Conservation (phyloP, 495 filamentous ascomycete species). For the Aspergillus funiculosus region DNA sequence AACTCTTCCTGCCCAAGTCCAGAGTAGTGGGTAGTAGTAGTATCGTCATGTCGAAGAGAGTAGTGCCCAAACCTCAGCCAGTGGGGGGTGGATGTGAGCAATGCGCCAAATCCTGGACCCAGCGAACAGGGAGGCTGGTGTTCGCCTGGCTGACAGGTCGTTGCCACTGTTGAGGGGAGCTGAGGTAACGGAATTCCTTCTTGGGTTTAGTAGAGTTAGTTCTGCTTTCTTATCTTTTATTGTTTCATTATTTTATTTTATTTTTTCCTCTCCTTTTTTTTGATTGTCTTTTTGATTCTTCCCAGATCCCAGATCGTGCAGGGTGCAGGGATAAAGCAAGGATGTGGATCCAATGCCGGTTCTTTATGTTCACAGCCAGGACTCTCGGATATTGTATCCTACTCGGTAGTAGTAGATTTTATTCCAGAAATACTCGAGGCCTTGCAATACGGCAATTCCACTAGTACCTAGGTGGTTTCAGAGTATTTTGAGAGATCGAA, state of each 20-base stretch:
- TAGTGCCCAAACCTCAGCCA: background rate
- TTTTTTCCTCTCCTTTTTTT: conserved; percentile 1
- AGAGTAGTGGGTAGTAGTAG: too few relatives aligned
- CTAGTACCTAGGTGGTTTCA: too few relatives aligned
- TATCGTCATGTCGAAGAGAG: too few relatives aligned
- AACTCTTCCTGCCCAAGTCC: too few relatives aligned
- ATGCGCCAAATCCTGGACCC: background rate
- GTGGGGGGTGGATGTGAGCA: too few relatives aligned
- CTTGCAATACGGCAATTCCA: too few relatives aligned
- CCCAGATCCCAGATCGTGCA: conserved; percentile 17
- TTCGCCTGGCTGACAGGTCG: background rate
- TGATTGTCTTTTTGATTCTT: background rate
- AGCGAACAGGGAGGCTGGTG: background rate
- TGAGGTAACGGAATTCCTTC: background rate
- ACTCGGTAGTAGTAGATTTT: too few relatives aligned
- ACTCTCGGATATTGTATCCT: too few relatives aligned
- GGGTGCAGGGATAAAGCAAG: conserved; percentile 18
- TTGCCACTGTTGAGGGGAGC: background rate
- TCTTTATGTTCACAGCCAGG: conserved; percentile 9
- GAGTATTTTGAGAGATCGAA: too few relatives aligned
- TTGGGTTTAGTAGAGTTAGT: background rate
- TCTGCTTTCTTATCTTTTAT: background rate
- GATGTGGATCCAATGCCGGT: conserved; percentile 17
- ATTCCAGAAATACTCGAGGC: too few relatives aligned
- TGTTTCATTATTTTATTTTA: background rate